Conservation (phyloP, 192 early-diverging fungal genomes). For the Lunasporangiospora selenospora region DNA sequence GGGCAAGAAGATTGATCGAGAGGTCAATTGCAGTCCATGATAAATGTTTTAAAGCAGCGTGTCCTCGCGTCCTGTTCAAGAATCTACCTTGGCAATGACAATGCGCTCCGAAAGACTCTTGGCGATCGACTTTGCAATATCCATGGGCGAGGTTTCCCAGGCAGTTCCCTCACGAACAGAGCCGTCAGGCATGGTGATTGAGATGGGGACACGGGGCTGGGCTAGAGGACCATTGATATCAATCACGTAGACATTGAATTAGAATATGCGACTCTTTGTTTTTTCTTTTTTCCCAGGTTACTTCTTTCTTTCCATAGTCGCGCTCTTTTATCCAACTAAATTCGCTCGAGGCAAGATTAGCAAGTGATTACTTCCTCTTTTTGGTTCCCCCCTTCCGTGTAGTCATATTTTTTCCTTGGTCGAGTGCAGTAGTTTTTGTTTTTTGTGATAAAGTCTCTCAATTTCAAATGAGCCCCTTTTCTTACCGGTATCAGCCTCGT, state of each 20-base stretch:
- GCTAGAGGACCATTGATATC: conserved; percentile 48
- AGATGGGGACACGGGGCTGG: conserved; percentile 77
- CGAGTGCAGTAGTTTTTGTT: no score
- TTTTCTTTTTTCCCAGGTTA: neutral
- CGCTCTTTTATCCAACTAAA: neutral
- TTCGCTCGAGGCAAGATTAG: neutral
- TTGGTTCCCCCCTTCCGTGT: no score
- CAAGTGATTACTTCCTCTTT: neutral
- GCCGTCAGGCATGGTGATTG: conserved; percentile 91
- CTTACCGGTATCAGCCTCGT: conserved; percentile 70
- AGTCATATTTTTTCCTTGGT: no score
- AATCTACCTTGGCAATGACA: conserved; percentile 91
- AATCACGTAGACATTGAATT: neutral
- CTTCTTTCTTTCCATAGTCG: neutral
- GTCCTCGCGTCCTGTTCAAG: no score
- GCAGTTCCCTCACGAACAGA: conserved; percentile 77
- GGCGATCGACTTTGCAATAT: conserved; percentile 85
- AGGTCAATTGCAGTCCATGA: neutral
- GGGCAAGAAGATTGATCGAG: neutral
- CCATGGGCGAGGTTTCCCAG: conserved; percentile 96
- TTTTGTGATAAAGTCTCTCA: no score
- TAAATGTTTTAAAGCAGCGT: neutral
- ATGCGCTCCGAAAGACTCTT: conserved; percentile 91
- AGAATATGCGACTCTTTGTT: neutral
- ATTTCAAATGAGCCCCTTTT: no score